Evolutionary conservation across 345 rosid genomes (phyloP).

Genomic region (Garcia nutans): DNA sequence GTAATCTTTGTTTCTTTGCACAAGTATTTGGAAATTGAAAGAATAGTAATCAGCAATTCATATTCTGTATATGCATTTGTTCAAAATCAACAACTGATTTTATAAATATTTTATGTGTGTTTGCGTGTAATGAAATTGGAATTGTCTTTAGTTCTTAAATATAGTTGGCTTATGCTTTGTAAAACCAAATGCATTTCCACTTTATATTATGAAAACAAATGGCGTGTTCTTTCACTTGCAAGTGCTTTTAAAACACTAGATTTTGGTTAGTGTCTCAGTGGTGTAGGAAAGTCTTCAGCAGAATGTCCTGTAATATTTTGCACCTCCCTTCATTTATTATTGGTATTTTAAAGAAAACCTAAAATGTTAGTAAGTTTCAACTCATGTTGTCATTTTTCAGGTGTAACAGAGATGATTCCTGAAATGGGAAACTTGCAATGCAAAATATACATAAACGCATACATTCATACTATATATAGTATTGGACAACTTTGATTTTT

Average conservation of each 20-base stretch:
- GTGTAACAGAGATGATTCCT: background rate
- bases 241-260: background rate
- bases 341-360: background rate
- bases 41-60: background rate
- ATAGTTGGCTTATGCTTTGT: background rate
- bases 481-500: conserved; percentile 14
- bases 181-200: background rate
- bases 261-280: background rate
- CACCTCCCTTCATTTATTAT: background rate
- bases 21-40: background rate
- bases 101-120: background rate
- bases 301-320: background rate
- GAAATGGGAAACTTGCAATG: background rate
- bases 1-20: background rate
- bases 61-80: background rate
- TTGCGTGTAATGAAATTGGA: background rate
- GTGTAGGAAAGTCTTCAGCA: background rate
- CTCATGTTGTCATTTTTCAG: background rate
- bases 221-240: background rate
- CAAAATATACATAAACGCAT: too few relatives aligned
- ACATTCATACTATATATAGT: background rate
- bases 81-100: background rate
- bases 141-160: background rate
- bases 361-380: background rate
- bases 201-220: background rate